phyloP scores from a whole-genome alignment of 2,329 filamentous ascomycete species.

The Microcyclosporella mali region DNA sequence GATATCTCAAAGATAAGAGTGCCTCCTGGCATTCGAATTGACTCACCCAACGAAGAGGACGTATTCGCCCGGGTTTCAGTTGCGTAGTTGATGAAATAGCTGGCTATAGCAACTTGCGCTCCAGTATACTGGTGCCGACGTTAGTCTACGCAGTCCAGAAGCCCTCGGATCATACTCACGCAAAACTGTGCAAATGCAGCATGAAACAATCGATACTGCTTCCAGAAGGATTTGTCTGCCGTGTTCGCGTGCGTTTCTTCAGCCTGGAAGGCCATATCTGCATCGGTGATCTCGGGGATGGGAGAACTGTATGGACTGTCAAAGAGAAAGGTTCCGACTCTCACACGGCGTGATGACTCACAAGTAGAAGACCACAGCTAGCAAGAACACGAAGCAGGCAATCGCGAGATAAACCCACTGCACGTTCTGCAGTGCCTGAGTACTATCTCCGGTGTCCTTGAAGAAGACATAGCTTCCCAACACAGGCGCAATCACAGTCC shows the following conservation, averaged over 20 bases:
- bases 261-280: constrained; percentile 54
- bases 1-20: too few species aligned
- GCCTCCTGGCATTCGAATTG: too few species aligned
- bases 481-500: constrained; percentile 54
- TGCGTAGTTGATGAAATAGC: constrained; percentile 64
- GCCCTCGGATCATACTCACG: too few species aligned
- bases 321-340: neutral
- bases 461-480: constrained; percentile 59
- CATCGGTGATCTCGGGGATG: constrained; percentile 53
- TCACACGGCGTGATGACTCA: constrained; percentile 9
- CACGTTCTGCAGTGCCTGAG: constrained; percentile 50
- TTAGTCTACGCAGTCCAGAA: too few species aligned
- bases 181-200: constrained; percentile 66
- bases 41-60: neutral
- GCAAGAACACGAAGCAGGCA: constrained; percentile 52
- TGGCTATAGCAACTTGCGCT: constrained; percentile 54
- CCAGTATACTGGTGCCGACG: constrained; percentile 59
- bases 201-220: constrained; percentile 68
- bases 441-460: constrained; percentile 45
- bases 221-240: constrained; percentile 47
- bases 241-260: constrained; percentile 25
- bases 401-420: constrained; percentile 62
- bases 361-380: constrained; percentile 55
- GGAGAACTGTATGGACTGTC: constrained; percentile 29
- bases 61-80: constrained; percentile 48